Percentiles rank a stretch among this genome's conserved stretches.
Evolutionary conservation across 805 yeast genomes (phyloP).

Genomic region (Saccharomycopsis malanga): DNA sequence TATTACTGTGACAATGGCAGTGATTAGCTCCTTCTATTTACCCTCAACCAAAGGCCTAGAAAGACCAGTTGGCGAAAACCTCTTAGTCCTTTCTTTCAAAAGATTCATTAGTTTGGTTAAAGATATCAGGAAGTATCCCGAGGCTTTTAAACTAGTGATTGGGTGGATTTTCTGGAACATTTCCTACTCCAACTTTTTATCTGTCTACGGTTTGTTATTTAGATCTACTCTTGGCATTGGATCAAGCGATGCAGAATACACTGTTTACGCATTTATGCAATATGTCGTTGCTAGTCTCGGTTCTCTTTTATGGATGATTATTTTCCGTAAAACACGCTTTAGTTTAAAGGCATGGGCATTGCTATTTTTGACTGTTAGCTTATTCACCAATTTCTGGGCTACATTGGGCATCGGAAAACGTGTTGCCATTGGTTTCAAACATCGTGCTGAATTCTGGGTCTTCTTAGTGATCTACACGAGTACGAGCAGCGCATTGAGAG

Average conservation of each 20-base stretch:
- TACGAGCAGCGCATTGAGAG: constrained; percentile 32
- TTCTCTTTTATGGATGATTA: constrained; percentile 33
- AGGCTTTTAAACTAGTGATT: constrained; percentile 33
- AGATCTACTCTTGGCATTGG: constrained; percentile 37
- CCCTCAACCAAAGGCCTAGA: constrained; percentile 28
- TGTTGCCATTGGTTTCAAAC: constrained; percentile 33
- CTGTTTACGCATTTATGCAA: constrained; percentile 34
- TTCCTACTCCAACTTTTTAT: constrained; percentile 31
- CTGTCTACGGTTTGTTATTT: constrained; percentile 32
- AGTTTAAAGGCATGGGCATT: constrained; percentile 34
- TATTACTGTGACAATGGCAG: constrained; percentile 28
- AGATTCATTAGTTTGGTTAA: constrained; percentile 26
- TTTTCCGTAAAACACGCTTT: constrained; percentile 27
- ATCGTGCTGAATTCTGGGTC: constrained; percentile 38
- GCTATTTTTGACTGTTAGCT: constrained; percentile 28
- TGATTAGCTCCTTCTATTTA: constrained; percentile 26
- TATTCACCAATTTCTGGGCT: constrained; percentile 35
- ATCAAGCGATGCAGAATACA: constrained; percentile 33
- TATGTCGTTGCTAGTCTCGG: constrained; percentile 32
- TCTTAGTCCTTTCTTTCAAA: constrained; percentile 28
- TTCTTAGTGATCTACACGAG: constrained; percentile 34
- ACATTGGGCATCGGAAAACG: constrained; percentile 30
- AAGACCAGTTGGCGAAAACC: constrained; percentile 26
- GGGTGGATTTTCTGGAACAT: constrained; percentile 40
- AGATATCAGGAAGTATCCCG: constrained; percentile 28